These are phyloP conservation scores for Lizanozyma gosingica DNA, from an alignment of 1,139 yeast genomes.

Conservation along the genomic window DNA sequence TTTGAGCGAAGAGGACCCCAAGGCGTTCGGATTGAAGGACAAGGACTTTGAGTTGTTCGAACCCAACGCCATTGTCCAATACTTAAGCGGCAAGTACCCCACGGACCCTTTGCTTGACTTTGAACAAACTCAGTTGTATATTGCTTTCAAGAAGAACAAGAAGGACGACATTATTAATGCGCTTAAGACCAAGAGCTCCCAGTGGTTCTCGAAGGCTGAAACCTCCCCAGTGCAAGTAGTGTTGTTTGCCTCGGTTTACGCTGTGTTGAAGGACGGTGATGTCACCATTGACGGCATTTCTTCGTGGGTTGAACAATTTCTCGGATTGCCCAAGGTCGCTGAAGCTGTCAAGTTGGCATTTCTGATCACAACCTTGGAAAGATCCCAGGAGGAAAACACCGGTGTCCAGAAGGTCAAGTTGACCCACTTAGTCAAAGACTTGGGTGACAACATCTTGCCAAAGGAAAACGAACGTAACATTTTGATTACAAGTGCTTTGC, in stretches of 20 bases:
- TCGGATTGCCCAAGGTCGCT: slow-evolving; percentile 24
- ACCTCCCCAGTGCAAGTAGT: slow-evolving; percentile 33
- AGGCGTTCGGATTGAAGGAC: slow-evolving; percentile 23
- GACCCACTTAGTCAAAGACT: slow-evolving; percentile 27
- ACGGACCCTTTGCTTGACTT: slow-evolving; percentile 13
- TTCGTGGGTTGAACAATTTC: slow-evolving; percentile 38
- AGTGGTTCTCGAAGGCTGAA: slow-evolving; percentile 2
- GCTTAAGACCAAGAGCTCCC: slow-evolving; percentile 9
- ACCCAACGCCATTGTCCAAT: slow-evolving; percentile 77
- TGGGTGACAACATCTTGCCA: slow-evolving; percentile 37
- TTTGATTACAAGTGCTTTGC: slow-evolving; percentile 89
- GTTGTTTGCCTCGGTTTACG: slow-evolving; percentile 36
- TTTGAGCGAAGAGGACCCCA: slow-evolving; percentile 25
- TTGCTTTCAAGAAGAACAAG: slow-evolving; percentile 22
- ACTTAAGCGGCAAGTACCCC: slow-evolving; percentile 42
- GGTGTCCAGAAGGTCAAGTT: slow-evolving; percentile 43
- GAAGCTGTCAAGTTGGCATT: slow-evolving; percentile 31
- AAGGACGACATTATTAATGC: slow-evolving; percentile 14
- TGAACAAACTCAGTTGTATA: slow-evolving; percentile 27
- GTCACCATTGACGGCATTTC: slow-evolving; percentile 8
- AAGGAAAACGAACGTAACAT: slow-evolving; percentile 66
- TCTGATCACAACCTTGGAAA: slow-evolving; percentile 32
- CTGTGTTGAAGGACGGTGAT: slow-evolving; percentile 15
- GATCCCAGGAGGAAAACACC: slow-evolving; percentile 44
- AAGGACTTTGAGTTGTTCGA: slow-evolving; percentile 49